phyloP scores from a whole-genome alignment of 2,329 filamentous ascomycete genomes.

The Cladobotryum protrusum region DNA sequence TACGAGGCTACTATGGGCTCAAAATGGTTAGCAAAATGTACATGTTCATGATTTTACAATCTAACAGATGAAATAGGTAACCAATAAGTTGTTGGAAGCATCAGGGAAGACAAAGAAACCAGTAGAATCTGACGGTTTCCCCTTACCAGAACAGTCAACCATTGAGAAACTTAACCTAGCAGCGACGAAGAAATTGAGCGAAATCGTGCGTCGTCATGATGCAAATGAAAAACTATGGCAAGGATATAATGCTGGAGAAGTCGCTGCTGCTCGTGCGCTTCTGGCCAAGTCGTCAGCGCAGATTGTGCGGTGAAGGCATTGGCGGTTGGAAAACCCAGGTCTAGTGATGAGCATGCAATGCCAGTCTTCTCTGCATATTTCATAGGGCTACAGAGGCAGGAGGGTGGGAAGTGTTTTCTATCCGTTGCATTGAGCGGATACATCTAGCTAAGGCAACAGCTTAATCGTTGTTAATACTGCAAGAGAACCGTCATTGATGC shows the following conservation, averaged over 20 bases:
- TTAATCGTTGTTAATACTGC: background rate
- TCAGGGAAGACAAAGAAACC: conserved; percentile 38
- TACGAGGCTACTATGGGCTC: conserved; percentile 88
- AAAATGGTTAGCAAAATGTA: conserved; percentile 55
- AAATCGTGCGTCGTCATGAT: conserved; percentile 63
- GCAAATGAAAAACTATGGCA: conserved; percentile 60
- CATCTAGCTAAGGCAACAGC: background rate
- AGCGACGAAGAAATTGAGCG: conserved; percentile 67
- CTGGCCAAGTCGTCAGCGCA: conserved; percentile 47
- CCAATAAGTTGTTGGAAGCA: conserved; percentile 43
- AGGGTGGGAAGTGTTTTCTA: background rate
- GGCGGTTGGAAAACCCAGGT: background rate
- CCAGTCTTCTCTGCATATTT: background rate
- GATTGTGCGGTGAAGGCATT: conserved; percentile 33
- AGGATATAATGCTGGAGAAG: conserved; percentile 65
- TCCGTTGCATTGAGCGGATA: background rate
- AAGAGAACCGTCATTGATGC: background rate
- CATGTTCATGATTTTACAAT: background rate
- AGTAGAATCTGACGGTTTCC: conserved; percentile 42
- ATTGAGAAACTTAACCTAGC: conserved; percentile 63
- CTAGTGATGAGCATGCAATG: background rate
- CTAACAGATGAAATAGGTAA: conserved; percentile 32
- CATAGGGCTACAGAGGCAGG: background rate
- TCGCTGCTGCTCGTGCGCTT: conserved; percentile 64
- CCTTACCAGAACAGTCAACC: conserved; percentile 50